Base-by-base conservation (phyloP, 768 basidiomycete species). In the Lactarius deliciosus region DNA sequence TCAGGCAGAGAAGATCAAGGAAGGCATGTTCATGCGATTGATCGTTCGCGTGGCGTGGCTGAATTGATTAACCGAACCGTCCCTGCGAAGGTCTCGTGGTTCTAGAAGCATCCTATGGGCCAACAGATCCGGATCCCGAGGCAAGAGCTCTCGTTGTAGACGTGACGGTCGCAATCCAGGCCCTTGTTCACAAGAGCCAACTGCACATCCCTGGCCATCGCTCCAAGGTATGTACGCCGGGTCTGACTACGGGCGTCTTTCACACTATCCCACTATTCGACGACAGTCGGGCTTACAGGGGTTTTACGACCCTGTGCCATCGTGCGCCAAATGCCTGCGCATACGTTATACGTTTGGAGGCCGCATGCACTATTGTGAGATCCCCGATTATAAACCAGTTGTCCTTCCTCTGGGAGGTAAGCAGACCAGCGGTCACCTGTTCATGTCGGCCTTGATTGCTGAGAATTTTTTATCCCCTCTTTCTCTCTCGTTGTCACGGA, bases 221-320 rank as follows among this genome's bases (percentile, higher is more conserved):
- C 72, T 80, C 85, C 57, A 96, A 96, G 83, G 90, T 92, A 72
- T 70, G 90, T 91, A 72, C 70, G 79, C 66, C 28, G 25, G 60
- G 61, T 41, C 60, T 61, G 59, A 70, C 60, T 50, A 59, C 16
- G 38, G 53, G 57, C 25, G 9, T 36, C 40, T 68, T 66, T 65
- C 43, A 13, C 13, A 47, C 32, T 28, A 55, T 55, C 55, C 25
- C 34, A 18, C 28, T 54, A 18, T 53, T 22, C 13, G 38, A 36
- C 40, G 36, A 43, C 70, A 90, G 91, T 79, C 86, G 65, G 83
- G 86, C 32, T 80, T 96, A 47, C 87, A 92, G 73, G 94, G 94
- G n/a, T 94, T 97, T 79, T 87, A 85, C 73, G 94, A 96, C 78
- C 90, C 91, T 64, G 87, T 88, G 20, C 87, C 91, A 16, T 86